Percentiles rank a stretch among this genome's conserved stretches.
Conservation (phyloP, 2,329 filamentous ascomycete species). For the Endocalyx cinctus region DNA sequence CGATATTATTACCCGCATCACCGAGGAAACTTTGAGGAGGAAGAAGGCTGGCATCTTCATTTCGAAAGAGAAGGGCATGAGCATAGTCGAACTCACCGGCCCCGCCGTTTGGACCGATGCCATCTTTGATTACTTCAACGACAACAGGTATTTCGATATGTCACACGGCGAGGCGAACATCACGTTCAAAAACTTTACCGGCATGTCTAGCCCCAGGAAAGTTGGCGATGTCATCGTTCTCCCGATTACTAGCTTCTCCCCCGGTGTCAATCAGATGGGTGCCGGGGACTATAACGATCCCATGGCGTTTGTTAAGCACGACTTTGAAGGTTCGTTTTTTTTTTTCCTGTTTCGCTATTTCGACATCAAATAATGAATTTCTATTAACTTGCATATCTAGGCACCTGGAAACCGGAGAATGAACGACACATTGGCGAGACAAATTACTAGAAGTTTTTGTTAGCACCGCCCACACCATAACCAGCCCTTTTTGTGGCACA, state of each 20-base stretch:
- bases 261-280: constrained; percentile 89
- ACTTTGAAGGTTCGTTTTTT: constrained; percentile 74
- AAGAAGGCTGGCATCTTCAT: constrained; percentile 54
- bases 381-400: constrained; percentile 33
- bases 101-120: constrained; percentile 92
- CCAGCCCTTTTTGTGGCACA: no score
- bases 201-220: constrained; percentile 76
- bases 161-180: constrained; percentile 65
- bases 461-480: constrained; percentile 16
- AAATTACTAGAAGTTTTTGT: constrained; percentile 19
- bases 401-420: constrained; percentile 71
- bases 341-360: no score
- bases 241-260: constrained; percentile 96
- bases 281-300: constrained; percentile 83
- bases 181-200: constrained; percentile 83
- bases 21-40: constrained; percentile 70
- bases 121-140: constrained; percentile 91
- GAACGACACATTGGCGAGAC: constrained; percentile 63
- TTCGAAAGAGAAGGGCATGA: constrained; percentile 65
- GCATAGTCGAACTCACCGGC: constrained; percentile 89
- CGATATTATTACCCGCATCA: constrained; percentile 82
- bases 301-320: constrained; percentile 96
- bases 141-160: constrained; percentile 83
- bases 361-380: background rate
- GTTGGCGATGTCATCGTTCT: constrained; percentile 91